These are phyloP conservation scores for Dactylorhiza incarnata DNA, from an alignment of 106 monocot genomes.

Conservation along the genomic window DNA sequence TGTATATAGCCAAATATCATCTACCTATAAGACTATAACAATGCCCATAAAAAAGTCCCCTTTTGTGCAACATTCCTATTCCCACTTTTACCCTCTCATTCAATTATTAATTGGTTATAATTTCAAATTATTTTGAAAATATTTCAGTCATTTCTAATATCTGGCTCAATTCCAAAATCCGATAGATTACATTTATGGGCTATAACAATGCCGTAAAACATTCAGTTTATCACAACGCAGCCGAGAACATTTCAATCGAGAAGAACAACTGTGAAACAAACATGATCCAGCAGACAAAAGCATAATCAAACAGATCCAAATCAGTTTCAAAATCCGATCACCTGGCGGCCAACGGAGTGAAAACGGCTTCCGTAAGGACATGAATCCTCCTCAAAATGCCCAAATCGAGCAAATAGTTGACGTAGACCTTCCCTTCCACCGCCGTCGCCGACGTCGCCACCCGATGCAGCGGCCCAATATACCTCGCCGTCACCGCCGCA, in stretches of 20 bases:
- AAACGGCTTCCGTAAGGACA: slow-evolving; percentile 60
- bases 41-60: too few relatives aligned
- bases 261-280: neutral
- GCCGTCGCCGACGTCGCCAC: slow-evolving; percentile 65
- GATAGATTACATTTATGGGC: neutral
- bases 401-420: slow-evolving; percentile 59
- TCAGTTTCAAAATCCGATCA: neutral
- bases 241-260: too few relatives aligned
- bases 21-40: too few relatives aligned
- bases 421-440: slow-evolving; percentile 67
- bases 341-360: slow-evolving; percentile 19
- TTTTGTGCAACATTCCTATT: too few relatives aligned
- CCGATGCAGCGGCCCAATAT: slow-evolving; percentile 57
- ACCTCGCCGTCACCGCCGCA: slow-evolving; percentile 30
- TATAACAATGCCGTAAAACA: neutral
- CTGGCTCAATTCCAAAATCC: neutral
- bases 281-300: neutral
- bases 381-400: slow-evolving; percentile 50
- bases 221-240: too few relatives aligned
- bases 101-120: too few relatives aligned
- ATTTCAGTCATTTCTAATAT: neutral
- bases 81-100: too few relatives aligned
- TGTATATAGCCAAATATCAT: too few relatives aligned
- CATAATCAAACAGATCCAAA: too few relatives aligned
- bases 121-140: too few relatives aligned